Base-by-base conservation (phyloP, 225 moss, liverwort and hornwort species). In the Sphagnum tenellum region DNA sequence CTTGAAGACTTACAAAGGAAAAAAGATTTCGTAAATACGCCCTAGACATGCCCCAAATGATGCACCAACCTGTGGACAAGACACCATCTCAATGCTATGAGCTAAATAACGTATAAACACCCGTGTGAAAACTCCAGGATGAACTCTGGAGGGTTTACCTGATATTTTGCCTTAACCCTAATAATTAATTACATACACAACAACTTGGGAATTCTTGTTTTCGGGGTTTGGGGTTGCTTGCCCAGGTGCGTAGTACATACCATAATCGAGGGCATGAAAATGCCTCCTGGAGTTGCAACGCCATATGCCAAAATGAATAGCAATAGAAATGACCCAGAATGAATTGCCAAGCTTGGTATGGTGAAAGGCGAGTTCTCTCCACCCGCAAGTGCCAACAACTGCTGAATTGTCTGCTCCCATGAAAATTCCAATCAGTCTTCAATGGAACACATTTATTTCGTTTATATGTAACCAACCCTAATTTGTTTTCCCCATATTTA, bases 221-320 rank as follows among this genome's bases (percentile, higher is more conserved):
- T 29, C 29, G 29, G 29, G 29, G 29, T 29, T 29, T 29, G 1
- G 29, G 29, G 29, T 29, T 29, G 0, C 29, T 29, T 29, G 29
- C 29, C 29, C 29, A 29, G 29, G 29, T 29, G 1, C 29, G 1
- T 29, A 29, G n/a, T 4, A 70, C 82, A 64, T 73, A 78, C 89
- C 93, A 93, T 88, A 66, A 93, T 86, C 49, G 86, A 78, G 62
- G 93, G 93, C 86, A 93, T 86, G 64, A 89, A 93, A 60, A 93
- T 88, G 64, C 93, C 93, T 4, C 93, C 93, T 3, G 93, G 93
- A 62, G 93, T 88, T 46, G 93, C 89, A 77, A 93, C 82, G 63
- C 93, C 93, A 60, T 93, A 88, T 14, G 93, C 85, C 66, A 93
- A 68, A 57, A 86, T 70, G 66, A 93, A 93, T 12, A 93, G 78